Evolutionary conservation across 2,329 filamentous ascomycete genomes (phyloP).

Genomic region (Emergomyces orientalis): DNA sequence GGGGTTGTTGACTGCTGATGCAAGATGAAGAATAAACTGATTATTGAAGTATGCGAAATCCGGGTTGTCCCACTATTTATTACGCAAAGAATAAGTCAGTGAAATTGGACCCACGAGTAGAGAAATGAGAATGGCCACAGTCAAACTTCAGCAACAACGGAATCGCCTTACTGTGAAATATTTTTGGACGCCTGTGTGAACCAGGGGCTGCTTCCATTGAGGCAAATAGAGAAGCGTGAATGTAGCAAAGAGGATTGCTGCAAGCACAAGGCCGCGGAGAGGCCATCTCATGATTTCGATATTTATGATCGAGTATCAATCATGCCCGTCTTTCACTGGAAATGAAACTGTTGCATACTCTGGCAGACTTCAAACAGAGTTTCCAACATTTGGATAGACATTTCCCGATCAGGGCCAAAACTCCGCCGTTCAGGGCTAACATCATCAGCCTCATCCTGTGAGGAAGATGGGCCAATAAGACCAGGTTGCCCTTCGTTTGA

Average conservation of each 20-base stretch:
- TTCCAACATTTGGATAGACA: background rate
- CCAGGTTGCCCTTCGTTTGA: background rate
- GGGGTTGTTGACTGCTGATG: conserved; percentile 4
- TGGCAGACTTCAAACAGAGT: background rate
- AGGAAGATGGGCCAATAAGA: background rate
- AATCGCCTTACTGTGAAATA: conserved; percentile 6
- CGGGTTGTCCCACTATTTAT: conserved; percentile 7
- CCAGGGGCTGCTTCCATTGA: background rate
- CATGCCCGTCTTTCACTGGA: background rate
- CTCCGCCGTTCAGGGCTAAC: background rate
- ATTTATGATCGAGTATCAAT: background rate
- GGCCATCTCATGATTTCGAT: conserved; percentile 8
- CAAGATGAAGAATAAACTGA: conserved; percentile 8
- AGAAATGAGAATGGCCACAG: background rate
- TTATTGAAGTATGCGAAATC: conserved; percentile 9
- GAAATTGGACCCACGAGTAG: background rate
- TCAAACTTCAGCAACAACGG: background rate
- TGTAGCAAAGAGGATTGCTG: background rate
- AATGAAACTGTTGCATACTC: background rate
- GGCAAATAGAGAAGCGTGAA: background rate
- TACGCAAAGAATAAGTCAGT: background rate
- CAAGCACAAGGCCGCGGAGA: conserved; percentile 3
- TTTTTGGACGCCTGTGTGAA: background rate
- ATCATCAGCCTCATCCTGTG: background rate
- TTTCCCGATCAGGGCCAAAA: background rate